Percentiles rank a stretch among this genome's conserved stretches.
Evolutionary conservation across 1,284 basidiomycete genomes (phyloP).

Genomic region (Boletus mariae): DNA sequence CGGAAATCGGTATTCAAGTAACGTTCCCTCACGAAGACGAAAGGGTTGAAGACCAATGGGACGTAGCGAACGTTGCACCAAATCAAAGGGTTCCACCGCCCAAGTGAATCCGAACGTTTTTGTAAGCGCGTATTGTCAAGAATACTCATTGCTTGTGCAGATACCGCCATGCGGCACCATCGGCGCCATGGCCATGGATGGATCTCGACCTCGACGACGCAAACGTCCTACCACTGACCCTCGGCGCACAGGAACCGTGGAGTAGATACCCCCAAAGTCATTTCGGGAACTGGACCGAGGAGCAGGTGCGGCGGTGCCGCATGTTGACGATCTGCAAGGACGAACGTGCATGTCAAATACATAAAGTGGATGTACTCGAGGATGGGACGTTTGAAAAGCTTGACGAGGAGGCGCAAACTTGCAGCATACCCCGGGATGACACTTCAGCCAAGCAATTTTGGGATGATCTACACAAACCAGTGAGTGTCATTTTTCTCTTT

Average conservation of each 20-base stretch:
- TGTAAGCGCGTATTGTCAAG: neutral
- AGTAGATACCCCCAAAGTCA: constrained; percentile 43
- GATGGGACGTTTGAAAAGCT: constrained; percentile 30
- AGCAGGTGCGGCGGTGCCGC: constrained; percentile 41
- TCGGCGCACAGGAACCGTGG: constrained; percentile 17
- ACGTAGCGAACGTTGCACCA: constrained; percentile 5
- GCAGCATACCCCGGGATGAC: constrained; percentile 7
- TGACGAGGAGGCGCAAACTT: constrained; percentile 1
- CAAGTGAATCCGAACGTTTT: constrained; percentile 4
- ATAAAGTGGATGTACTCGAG: constrained; percentile 40
- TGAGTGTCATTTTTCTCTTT: constrained; percentile 6
- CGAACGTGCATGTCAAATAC: constrained; percentile 33
- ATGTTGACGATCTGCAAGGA: constrained; percentile 29
- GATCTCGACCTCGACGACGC: constrained; percentile 26
- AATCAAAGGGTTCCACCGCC: constrained; percentile 9
- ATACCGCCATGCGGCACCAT: constrained; percentile 36
- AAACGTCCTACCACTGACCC: constrained; percentile 11
- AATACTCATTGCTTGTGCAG: constrained; percentile 4
- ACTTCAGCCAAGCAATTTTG: constrained; percentile 10
- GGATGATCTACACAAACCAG: constrained; percentile 17
- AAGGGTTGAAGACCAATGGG: neutral
- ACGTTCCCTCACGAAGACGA: neutral
- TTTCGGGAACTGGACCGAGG: constrained; percentile 50
- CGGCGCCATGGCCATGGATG: constrained; percentile 39
- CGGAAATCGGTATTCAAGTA: neutral